phyloP scores from a whole-genome alignment of 768 basidiomycete species.

The Leccinum olivaceopallidum region DNA sequence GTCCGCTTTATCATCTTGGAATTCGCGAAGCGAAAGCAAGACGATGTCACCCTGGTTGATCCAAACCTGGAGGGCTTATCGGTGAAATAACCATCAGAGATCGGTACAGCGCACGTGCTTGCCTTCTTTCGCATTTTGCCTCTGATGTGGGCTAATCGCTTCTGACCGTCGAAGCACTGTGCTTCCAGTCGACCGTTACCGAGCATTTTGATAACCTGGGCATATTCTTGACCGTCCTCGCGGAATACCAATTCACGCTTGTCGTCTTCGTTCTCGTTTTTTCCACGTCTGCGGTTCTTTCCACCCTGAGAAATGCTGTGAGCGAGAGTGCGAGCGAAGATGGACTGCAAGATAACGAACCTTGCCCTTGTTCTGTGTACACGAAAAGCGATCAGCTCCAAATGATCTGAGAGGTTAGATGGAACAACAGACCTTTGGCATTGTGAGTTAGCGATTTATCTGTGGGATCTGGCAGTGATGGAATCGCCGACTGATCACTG shows the following conservation, averaged over 20 bases:
- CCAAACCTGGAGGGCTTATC: conserved; percentile 71
- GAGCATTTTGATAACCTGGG: conserved; percentile 97
- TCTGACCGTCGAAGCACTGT: conserved; percentile 97
- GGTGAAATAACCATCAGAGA: conserved; percentile 6
- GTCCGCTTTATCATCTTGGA: conserved; percentile 99
- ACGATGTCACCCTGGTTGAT: conserved; percentile 99
- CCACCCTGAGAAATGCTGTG: conserved; percentile 67
- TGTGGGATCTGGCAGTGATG: neutral
- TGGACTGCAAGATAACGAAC: conserved; percentile 10
- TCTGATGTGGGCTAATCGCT: conserved; percentile 94
- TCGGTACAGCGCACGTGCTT: conserved; percentile 22
- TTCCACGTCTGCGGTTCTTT: conserved; percentile 99
- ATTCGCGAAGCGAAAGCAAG: conserved; percentile 91
- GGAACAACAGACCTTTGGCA: conserved; percentile 26
- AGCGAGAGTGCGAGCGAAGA: neutral
- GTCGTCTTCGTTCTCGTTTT: conserved; percentile 99
- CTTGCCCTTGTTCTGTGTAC: conserved; percentile 30
- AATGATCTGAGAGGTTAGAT: neutral
- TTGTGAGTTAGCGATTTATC: conserved; percentile 4
- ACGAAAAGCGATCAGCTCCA: neutral
- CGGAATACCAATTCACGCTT: conserved; percentile 99
- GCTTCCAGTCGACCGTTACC: conserved; percentile 98
- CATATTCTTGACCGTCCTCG: conserved; percentile 99
- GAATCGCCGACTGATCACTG: conserved; percentile 1
- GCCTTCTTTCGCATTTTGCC: conserved; percentile 99